Evolutionary conservation across 768 basidiomycete genomes (phyloP).

Genomic region (Daedalea quercina): DNA sequence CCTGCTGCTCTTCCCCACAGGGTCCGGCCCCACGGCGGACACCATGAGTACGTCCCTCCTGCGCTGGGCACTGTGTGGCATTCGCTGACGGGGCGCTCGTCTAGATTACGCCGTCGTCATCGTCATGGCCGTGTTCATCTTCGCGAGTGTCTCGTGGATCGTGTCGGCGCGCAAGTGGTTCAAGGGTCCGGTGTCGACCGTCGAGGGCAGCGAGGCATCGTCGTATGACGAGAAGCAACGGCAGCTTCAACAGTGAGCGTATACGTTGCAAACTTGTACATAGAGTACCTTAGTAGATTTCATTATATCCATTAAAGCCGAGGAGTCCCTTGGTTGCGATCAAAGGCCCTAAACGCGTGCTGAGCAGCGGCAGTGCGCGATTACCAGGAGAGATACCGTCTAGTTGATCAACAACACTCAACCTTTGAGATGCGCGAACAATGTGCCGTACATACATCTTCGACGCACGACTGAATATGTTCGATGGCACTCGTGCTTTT

Average conservation of each 20-base stretch:
- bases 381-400: no score
- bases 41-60: conserved; percentile 47
- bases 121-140: conserved; percentile 56
- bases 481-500: no score
- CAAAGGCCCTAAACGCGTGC: no score
- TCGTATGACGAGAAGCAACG: conserved; percentile 9
- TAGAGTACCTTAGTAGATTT: no score
- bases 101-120: conserved; percentile 67
- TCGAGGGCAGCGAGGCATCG: conserved; percentile 4
- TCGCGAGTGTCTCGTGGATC: conserved; percentile 58
- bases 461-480: no score
- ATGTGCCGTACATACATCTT: no score
- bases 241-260: neutral
- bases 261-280: no score
- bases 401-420: no score
- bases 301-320: no score
- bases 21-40: conserved; percentile 30
- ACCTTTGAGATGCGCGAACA: no score
- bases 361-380: no score
- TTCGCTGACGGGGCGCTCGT: neutral
- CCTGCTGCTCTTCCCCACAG: conserved; percentile 51
- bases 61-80: neutral
- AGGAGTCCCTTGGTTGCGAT: no score
- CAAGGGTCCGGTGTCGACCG: conserved; percentile 52
- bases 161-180: conserved; percentile 69